A percentile compares a stretch with the other conserved stretches of the same genome.
Evolutionary conservation across 1,284 basidiomycete species (phyloP).

Genomic region (Calocybe gambosa): DNA sequence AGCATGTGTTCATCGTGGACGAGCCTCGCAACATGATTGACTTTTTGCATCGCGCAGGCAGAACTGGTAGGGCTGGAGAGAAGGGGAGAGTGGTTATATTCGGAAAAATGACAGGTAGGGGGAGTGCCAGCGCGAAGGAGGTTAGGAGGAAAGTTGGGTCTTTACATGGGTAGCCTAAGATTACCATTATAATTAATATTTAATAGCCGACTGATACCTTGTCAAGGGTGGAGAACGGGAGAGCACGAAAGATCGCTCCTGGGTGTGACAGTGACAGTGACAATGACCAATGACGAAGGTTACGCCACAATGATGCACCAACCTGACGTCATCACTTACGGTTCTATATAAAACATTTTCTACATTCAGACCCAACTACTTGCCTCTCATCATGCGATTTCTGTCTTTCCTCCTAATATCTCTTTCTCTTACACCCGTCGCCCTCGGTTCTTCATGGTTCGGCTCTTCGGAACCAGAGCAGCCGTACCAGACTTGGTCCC

Average conservation of each 20-base stretch:
- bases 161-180: conserved; percentile 22
- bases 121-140: conserved; percentile 44
- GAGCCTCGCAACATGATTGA: conserved; percentile 83
- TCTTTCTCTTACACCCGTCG: conserved; percentile 9
- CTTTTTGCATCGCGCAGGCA: conserved; percentile 84
- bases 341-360: conserved; percentile 4
- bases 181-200: too few relatives aligned
- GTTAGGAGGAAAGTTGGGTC: conserved; percentile 44
- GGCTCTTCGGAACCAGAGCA: conserved; percentile 30
- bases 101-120: conserved; percentile 53
- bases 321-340: conserved; percentile 10
- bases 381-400: conserved; percentile 12
- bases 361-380: background rate
- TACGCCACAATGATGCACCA: conserved; percentile 7
- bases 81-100: conserved; percentile 66
- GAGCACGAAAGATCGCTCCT: too few relatives aligned
- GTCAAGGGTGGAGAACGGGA: too few relatives aligned
- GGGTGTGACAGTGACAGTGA: background rate
- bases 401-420: conserved; percentile 11
- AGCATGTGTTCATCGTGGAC: conserved; percentile 80
- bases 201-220: background rate
- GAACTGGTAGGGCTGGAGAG: conserved; percentile 68
- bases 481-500: conserved; percentile 60
- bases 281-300: background rate
- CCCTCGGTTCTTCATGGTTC: conserved; percentile 55